Conservation (phyloP, 148 eudicot species). For the Silene latifolia region DNA sequence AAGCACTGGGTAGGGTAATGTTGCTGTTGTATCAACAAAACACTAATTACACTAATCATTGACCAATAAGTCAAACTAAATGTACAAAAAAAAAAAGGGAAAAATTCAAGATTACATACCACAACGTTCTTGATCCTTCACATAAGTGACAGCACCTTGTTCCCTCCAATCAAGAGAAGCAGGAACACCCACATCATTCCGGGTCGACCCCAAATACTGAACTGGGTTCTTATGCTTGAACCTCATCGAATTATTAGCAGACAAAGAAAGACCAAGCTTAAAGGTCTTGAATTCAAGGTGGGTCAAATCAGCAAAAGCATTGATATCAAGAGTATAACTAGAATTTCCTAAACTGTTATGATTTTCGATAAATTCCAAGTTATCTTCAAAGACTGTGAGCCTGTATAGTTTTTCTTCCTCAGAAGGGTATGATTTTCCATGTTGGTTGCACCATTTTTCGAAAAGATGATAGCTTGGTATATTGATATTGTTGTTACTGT, state of each 20-base stretch:
- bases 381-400: slow-evolving; percentile 57
- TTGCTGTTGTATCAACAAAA: no score
- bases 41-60: no score
- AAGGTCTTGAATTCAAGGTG: slow-evolving; percentile 67
- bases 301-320: slow-evolving; percentile 86
- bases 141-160: slow-evolving; percentile 72
- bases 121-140: slow-evolving; percentile 94
- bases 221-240: slow-evolving; percentile 24
- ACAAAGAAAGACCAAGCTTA: slow-evolving; percentile 45
- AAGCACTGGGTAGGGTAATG: no score
- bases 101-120: slow-evolving; percentile 68
- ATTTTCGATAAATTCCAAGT: slow-evolving; percentile 41
- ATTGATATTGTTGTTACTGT: slow-evolving; percentile 1
- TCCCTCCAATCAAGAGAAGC: slow-evolving; percentile 81
- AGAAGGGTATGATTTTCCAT: slow-evolving; percentile 57
- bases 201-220: slow-evolving; percentile 8
- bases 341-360: slow-evolving; percentile 52
- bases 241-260: slow-evolving; percentile 32
- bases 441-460: slow-evolving; percentile 57
- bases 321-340: slow-evolving; percentile 54
- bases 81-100: no score
- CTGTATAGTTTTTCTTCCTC: slow-evolving; percentile 57
- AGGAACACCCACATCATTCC: slow-evolving; percentile 41
- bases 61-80: no score
- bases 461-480: slow-evolving; percentile 47